Evolutionary conservation across 345 rosid genomes (phyloP).

Genomic region (Boechera stricta): DNA sequence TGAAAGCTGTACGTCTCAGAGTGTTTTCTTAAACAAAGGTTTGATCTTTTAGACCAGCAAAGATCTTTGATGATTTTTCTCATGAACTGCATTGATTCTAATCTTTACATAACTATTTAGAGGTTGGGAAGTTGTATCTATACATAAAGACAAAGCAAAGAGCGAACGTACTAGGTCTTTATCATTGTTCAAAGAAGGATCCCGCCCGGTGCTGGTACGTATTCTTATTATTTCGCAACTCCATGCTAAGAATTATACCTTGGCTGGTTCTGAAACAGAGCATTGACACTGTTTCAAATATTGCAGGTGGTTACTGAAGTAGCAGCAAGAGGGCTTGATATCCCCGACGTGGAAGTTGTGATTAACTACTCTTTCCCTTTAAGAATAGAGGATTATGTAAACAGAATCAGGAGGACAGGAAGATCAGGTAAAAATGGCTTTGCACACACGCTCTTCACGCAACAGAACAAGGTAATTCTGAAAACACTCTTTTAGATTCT

Average conservation of each 20-base stretch:
- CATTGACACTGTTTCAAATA: background rate
- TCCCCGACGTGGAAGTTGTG: conserved; percentile 96
- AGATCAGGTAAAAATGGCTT: conserved; percentile 97
- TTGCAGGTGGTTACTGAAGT: conserved; percentile 94
- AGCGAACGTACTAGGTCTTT: conserved; percentile 73
- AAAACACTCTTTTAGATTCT: conserved; percentile 5
- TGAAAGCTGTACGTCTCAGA: conserved; percentile 92
- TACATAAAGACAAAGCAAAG: conserved; percentile 86
- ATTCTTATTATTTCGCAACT: conserved; percentile 27
- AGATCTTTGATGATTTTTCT: background rate
- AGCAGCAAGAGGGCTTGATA: conserved; percentile 95
- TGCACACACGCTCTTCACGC: conserved; percentile 92
- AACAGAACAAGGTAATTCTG: conserved; percentile 72
- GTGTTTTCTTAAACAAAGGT: conserved; percentile 71
- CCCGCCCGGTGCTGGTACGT: conserved; percentile 81
- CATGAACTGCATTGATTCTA: background rate
- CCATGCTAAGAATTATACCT: background rate
- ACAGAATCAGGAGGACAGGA: conserved; percentile 94
- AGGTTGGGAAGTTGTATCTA: conserved; percentile 91
- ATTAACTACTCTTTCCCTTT: conserved; percentile 95
- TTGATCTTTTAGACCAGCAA: background rate
- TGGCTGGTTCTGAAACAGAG: conserved; percentile 35
- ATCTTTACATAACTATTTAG: conserved; percentile 45
- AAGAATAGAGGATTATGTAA: conserved; percentile 92
- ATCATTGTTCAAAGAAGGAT: conserved; percentile 78